Evolutionary conservation across 371 early-diverging fungal species (phyloP).

Genomic region (Actinomortierella wolfii): DNA sequence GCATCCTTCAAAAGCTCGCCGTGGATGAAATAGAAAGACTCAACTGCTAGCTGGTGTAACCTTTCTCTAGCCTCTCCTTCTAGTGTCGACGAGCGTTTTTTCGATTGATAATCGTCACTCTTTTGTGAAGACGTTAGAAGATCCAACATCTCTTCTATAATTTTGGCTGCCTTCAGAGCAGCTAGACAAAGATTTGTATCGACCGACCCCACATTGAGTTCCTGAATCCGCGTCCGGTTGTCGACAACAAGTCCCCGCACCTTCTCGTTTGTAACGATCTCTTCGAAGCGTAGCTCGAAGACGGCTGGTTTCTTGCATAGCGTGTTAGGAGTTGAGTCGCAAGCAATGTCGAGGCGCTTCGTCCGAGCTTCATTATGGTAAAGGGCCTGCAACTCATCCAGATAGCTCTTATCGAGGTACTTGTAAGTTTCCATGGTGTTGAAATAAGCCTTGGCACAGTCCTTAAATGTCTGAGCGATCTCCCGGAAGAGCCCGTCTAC

Average conservation of each 20-base stretch:
- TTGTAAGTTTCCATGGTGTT: slow-evolving; percentile 32
- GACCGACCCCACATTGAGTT: slow-evolving; percentile 15
- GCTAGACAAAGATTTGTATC: slow-evolving; percentile 29
- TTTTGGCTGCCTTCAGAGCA: slow-evolving; percentile 17
- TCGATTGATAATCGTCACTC: too few species aligned
- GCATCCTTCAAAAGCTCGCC: slow-evolving; percentile 28
- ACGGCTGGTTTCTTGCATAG: slow-evolving; percentile 45
- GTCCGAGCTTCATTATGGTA: slow-evolving; percentile 40
- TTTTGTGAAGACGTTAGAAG: not conserved
- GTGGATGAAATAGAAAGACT: slow-evolving; percentile 26
- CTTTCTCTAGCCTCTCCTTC: not conserved
- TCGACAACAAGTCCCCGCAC: slow-evolving; percentile 27
- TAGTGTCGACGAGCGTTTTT: too few species aligned
- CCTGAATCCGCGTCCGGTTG: slow-evolving; percentile 25
- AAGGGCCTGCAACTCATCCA: slow-evolving; percentile 32
- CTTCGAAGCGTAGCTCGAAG: slow-evolving; percentile 35
- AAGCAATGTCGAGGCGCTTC: slow-evolving; percentile 41
- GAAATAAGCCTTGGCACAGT: slow-evolving; percentile 36
- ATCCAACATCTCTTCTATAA: slow-evolving; percentile 7
- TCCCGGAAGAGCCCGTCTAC: slow-evolving; percentile 40
- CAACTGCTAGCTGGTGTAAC: slow-evolving; percentile 10
- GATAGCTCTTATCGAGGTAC: slow-evolving; percentile 39
- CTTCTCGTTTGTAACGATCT: slow-evolving; percentile 31
- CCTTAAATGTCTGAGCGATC: slow-evolving; percentile 18
- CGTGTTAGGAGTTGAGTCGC: slow-evolving; percentile 41